Percentiles rank a stretch among this genome's conserved stretches.
Conservation (phyloP, 2,329 filamentous ascomycete genomes). For the Venturia pyrina region DNA sequence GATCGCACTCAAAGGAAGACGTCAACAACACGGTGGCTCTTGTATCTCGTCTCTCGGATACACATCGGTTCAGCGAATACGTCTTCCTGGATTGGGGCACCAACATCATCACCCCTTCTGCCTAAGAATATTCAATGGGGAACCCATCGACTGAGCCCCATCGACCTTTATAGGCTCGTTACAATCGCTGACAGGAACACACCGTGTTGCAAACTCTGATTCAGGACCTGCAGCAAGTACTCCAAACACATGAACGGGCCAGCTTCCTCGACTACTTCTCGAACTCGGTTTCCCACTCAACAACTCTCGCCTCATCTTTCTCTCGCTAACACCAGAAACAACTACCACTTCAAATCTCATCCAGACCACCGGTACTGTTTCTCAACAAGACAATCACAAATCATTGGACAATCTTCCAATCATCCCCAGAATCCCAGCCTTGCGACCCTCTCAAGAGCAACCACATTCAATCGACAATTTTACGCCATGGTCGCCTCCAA, state of each 20-base stretch:
- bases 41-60: neutral
- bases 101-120: neutral
- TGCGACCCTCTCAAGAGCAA: neutral
- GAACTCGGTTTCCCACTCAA: neutral
- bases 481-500: neutral
- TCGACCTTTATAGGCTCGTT: neutral
- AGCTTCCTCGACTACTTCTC: neutral
- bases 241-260: neutral
- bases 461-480: neutral
- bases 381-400: neutral
- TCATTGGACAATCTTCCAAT: neutral
- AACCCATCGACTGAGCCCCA: neutral
- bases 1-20: neutral
- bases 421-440: neutral
- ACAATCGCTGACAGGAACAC: neutral
- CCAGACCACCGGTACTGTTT: neutral
- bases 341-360: neutral
- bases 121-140: no score
- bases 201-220: neutral
- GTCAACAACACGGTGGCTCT: neutral
- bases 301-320: neutral
- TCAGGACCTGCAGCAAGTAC: neutral
- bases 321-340: neutral
- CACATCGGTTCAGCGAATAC: neutral
- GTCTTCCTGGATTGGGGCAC: neutral